Base-by-base conservation (phyloP, 2,329 filamentous ascomycete genomes). In the Aspergillus sp. region DNA sequence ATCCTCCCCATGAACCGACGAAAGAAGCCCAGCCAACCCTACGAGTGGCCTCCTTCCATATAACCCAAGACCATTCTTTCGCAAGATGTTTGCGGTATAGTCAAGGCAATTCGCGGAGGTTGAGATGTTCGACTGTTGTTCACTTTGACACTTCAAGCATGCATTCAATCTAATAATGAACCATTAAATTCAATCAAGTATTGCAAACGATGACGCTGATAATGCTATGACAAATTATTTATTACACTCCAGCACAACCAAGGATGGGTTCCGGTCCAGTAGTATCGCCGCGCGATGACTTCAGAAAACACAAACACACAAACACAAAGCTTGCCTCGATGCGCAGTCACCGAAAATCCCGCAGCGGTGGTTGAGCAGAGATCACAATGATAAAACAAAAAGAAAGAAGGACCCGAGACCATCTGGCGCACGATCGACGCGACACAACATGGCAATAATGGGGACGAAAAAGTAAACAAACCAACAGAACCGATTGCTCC, bases 371-470 rank as follows among this genome's bases (percentile, higher is more conserved):
- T 30, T 39, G 37, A 43, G 41, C 13, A 43, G 23, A 25, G 22
- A 43, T 43, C 41, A 43, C n/a, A 27, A 41, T 10, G 19, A 10
- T 19, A 41, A 20, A 41, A 20, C 49, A 49, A 45, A 30, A 12
- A 51, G 46, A 52, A 35, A 45, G 23, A 47, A 15, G 7, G 13
- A 32, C 41, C 50, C 47, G 43, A 37, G 44, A 49, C 51, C 43
- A 42, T 46, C 39, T 41, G 49, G 47, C 46, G 44, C 37, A 23
- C 30, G 43, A 45, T 25, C 20, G 41, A 44, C 44, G 33, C 41
- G 47, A 47, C 41, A 45, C 44, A 45, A 41, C 22, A 53, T 39
- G 46, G 50, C 43, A 27, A 48, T 15, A 35, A 39, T 20, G 45
- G 37, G 13, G 19, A 38, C 0, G 25, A 30, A 30, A 30, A 30